Percentiles rank a stretch among this genome's conserved stretches.
phyloP scores from a whole-genome alignment of 306 rosid genomes.

The Senna tora region DNA sequence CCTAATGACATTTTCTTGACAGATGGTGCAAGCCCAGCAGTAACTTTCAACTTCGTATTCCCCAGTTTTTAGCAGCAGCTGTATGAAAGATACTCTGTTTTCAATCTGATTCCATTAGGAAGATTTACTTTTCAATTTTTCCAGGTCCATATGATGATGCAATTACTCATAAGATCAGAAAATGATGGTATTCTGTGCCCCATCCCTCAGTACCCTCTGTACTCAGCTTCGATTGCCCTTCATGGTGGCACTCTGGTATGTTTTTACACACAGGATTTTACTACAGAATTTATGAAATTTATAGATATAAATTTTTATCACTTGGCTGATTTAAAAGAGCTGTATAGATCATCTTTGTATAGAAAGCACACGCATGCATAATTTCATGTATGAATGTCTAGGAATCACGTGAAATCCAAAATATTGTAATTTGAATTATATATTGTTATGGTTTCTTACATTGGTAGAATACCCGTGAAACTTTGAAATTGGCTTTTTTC shows the following conservation, averaged over 20 bases:
- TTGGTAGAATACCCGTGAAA: background rate
- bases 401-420: conserved; percentile 1
- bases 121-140: conserved; percentile 2
- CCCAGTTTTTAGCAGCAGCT: background rate
- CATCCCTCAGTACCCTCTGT: conserved; percentile 74
- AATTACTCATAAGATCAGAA: conserved; percentile 60
- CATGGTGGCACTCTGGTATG: conserved; percentile 75
- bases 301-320: background rate
- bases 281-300: background rate
- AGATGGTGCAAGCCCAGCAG: conserved; percentile 79
- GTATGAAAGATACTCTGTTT: background rate
- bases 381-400: background rate
- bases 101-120: background rate
- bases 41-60: conserved; percentile 26
- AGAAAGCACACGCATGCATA: background rate
- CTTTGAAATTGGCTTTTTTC: background rate
- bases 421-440: background rate
- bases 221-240: conserved; percentile 76
- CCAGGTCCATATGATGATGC: conserved; percentile 80
- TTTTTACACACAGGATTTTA: background rate
- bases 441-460: background rate
- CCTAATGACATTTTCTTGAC: conserved; percentile 68
- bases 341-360: background rate
- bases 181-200: conserved; percentile 71
- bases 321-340: background rate